phyloP scores from a whole-genome alignment of 1,284 basidiomycete species.

The Pseudomicrostroma phylloplanum region DNA sequence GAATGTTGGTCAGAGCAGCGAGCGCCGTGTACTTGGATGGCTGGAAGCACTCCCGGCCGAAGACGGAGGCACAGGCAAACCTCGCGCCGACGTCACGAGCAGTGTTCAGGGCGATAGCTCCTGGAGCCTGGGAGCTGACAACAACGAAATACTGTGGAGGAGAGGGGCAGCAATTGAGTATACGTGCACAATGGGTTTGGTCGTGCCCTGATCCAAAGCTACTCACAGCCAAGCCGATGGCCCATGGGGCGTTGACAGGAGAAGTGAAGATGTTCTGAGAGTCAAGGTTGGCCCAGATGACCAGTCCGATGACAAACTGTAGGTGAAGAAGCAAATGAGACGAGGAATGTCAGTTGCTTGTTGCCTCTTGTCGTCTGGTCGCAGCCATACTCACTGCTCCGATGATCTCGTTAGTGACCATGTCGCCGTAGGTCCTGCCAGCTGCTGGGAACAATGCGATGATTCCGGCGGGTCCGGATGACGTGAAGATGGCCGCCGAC shows the following conservation, averaged over 20 bases:
- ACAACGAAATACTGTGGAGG: not conserved
- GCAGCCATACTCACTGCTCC: too few species aligned
- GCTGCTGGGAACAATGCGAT: conserved; percentile 35
- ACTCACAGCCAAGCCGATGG: conserved; percentile 27
- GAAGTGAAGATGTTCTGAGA: conserved; percentile 31
- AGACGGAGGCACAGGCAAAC: conserved; percentile 34
- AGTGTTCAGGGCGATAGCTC: conserved; percentile 33
- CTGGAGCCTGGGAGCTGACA: conserved; percentile 5
- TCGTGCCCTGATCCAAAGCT: not conserved
- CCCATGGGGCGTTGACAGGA: conserved; percentile 31
- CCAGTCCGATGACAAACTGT: conserved; percentile 25
- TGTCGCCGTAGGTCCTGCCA: conserved; percentile 24
- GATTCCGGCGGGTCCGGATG: conserved; percentile 32
- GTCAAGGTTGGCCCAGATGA: conserved; percentile 39
- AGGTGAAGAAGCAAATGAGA: too few species aligned
- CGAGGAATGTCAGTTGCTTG: too few species aligned
- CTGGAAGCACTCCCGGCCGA: conserved; percentile 32
- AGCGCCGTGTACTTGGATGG: conserved; percentile 30
- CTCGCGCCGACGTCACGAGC: conserved; percentile 33
- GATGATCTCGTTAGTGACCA: conserved; percentile 40
- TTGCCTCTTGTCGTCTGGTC: too few species aligned
- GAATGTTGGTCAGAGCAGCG: conserved; percentile 37
- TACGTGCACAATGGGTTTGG: too few species aligned
- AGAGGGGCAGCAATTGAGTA: not conserved
- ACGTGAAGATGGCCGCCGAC: conserved; percentile 24